Evolutionary conservation across 768 basidiomycete species (phyloP), one percentile per base, ranked within the genome.

Genomic region (Tricholoma sp.): DNA sequence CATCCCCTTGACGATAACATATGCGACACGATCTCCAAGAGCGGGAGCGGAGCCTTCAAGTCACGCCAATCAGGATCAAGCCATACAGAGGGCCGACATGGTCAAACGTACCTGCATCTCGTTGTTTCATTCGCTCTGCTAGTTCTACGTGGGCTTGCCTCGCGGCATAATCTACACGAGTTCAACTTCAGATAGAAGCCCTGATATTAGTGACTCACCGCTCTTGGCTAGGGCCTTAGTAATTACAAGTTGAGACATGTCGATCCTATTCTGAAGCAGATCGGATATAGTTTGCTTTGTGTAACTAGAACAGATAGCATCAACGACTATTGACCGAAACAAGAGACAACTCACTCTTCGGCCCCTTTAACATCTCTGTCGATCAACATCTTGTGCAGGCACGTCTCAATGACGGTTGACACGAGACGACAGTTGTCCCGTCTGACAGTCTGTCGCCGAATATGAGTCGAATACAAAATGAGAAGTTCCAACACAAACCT

Each of bases 211-310:
- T 9, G 4, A 41, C 80, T 55, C 60, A 88, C 90, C 86, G 36
- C 84, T 77, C 74, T 98, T 99, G 0, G 96, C 78, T 15, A 98
- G 79, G 0, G 96, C 97, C 66, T 99, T 99, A 12, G 97, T 98
- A 64, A 99, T 99, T 67, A 99, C 97, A 18, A 99, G 80, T 67
- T 98, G 97, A 7, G 96, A 98, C 92, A 99, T 96, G 69, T 99
- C 97, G 49, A 99, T 78, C 72, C 89, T 96, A 72, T 98, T 98
- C 68, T 97, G 96, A 29, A 99, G 74, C 1, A 99, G 78, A 65
- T 98, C 95, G 0, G 95, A 83, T 59, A 98, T 98, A 42, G 84
- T 88, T 61, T 89, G 91, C 70, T 99, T 98, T 56, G 88, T 86
- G 66, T 98, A 98, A 28, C 94, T 96, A 60, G 41, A 57, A 57